Conservation (phyloP, 768 basidiomycete genomes). For the Trametes elegans region DNA sequence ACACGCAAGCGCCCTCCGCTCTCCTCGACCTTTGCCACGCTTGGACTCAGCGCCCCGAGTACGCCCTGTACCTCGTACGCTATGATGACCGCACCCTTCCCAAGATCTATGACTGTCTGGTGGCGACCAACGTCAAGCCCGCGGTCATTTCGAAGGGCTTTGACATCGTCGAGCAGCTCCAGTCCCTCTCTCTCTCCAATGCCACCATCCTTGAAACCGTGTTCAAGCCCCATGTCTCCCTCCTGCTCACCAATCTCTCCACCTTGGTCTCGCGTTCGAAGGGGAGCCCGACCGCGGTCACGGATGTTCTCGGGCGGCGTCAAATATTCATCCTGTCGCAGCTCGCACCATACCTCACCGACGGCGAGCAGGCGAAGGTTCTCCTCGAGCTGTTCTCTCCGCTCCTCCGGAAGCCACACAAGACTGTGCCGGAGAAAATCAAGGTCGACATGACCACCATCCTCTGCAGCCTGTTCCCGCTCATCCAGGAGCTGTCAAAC, state of each 20-base stretch:
- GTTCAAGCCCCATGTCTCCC: conserved; percentile 67
- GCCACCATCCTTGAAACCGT: conserved; percentile 47
- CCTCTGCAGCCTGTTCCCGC: conserved; percentile 58
- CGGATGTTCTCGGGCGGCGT: conserved; percentile 71
- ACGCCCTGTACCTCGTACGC: conserved; percentile 62
- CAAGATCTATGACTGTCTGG: conserved; percentile 78
- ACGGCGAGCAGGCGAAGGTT: conserved; percentile 67
- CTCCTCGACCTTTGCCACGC: conserved; percentile 80
- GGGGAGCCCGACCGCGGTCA: conserved; percentile 39
- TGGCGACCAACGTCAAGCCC: conserved; percentile 84
- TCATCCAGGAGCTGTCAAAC: conserved; percentile 62
- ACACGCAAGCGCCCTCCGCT: conserved; percentile 88
- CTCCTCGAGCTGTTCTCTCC: conserved; percentile 76
- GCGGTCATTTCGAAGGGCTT: conserved; percentile 77
- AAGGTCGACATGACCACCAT: conserved; percentile 82
- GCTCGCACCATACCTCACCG: conserved; percentile 70
- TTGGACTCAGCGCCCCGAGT: conserved; percentile 63
- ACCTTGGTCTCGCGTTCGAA: conserved; percentile 64
- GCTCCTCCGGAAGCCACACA: conserved; percentile 72
- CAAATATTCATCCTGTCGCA: conserved; percentile 81
- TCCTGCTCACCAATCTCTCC: conserved; percentile 71
- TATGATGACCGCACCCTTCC: conserved; percentile 69
- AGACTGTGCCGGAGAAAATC: conserved; percentile 78
- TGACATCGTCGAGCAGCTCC: conserved; percentile 77
- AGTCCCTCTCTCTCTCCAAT: conserved; percentile 53